A percentile compares a stretch with the other conserved stretches of the same genome.
Conservation (phyloP, 176 grass and related monocot species). For the Juncus inflexus region DNA sequence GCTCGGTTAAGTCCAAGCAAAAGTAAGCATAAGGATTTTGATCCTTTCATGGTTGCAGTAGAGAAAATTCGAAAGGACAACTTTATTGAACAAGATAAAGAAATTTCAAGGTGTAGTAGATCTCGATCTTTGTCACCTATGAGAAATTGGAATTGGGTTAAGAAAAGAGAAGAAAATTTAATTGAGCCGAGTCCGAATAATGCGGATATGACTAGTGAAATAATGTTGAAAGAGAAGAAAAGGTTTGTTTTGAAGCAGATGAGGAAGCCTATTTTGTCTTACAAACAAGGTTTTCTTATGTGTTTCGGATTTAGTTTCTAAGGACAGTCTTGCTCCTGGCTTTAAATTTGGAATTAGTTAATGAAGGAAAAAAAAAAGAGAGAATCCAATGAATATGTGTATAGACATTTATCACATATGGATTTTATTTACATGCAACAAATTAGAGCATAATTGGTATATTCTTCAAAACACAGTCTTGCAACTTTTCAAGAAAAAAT, state of each 20-base stretch:
- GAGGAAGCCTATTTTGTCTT: constrained; percentile 10
- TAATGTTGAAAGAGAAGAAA: constrained; percentile 16
- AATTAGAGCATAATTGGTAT: no score
- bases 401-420: no score
- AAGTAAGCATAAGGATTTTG: constrained; percentile 15
- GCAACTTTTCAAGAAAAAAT: no score
- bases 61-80: constrained; percentile 36
- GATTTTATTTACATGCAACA: no score
- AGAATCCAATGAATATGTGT: no score
- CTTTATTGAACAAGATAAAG: neutral
- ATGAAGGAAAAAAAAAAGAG: no score
- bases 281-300: constrained; percentile 11
- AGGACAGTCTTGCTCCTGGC: no score
- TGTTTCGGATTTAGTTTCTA: constrained; percentile 14
- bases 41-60: constrained; percentile 36
- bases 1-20: constrained; percentile 7
- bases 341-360: no score
- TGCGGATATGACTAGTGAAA: neutral
- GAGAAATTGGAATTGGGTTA: constrained; percentile 24
- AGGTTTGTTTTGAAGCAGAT: constrained; percentile 14
- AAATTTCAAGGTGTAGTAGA: constrained; percentile 5
- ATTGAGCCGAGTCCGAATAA: neutral
- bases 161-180: constrained; percentile 4
- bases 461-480: no score
- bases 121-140: constrained; percentile 34